Conservation (phyloP, 2,329 filamentous ascomycete genomes). For the Epichloe aotearoae region DNA sequence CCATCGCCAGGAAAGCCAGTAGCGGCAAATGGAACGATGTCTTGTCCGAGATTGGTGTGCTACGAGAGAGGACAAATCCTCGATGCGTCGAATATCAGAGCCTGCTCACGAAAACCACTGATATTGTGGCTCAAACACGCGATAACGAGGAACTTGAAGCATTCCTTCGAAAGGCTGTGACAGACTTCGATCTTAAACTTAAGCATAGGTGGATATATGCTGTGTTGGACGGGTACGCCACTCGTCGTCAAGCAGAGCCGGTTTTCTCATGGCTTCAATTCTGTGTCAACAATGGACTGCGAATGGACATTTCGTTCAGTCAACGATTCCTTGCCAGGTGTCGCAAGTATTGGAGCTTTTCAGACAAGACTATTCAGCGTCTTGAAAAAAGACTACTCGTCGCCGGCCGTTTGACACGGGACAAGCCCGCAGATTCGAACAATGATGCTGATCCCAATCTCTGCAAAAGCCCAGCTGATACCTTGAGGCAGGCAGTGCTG, state of each 20-base stretch:
- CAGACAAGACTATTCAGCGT: slow-evolving; percentile 13
- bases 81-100: slow-evolving; percentile 13
- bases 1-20: slow-evolving; percentile 16
- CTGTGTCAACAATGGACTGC: slow-evolving; percentile 16
- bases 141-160: slow-evolving; percentile 15
- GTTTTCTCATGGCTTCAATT: slow-evolving; percentile 21
- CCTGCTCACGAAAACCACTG: slow-evolving; percentile 20
- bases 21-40: slow-evolving; percentile 16
- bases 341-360: slow-evolving; percentile 22
- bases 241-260: slow-evolving; percentile 14
- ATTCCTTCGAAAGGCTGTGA: slow-evolving; percentile 16
- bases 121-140: slow-evolving; percentile 16
- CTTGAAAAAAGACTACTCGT: slow-evolving; percentile 5
- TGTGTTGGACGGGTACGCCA: slow-evolving; percentile 19
- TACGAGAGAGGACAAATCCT: slow-evolving; percentile 9
- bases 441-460: background rate
- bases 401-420: slow-evolving; percentile 19
- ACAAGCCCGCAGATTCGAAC: slow-evolving; percentile 11
- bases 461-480: background rate
- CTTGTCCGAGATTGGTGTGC: slow-evolving; percentile 10
- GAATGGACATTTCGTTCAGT: slow-evolving; percentile 17
- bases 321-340: slow-evolving; percentile 16
- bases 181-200: slow-evolving; percentile 14
- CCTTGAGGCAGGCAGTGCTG: slow-evolving; percentile 34
- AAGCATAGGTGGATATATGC: slow-evolving; percentile 16